These are phyloP conservation scores for Trapa bicornis DNA, from an alignment of 345 rosid species.

Conservation along the genomic window DNA sequence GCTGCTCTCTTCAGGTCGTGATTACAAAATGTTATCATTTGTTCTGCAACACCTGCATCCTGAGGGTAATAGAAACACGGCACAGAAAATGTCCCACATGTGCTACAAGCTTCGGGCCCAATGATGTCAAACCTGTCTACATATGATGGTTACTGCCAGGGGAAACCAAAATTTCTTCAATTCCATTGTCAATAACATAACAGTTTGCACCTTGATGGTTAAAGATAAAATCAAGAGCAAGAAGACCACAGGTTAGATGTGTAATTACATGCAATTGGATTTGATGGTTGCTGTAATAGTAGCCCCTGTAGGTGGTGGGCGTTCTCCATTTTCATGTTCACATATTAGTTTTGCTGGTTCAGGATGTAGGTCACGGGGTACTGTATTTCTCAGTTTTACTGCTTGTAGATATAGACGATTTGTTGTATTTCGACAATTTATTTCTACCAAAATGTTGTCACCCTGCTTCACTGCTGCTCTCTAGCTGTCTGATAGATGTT, in stretches of 20 bases:
- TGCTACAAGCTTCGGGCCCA: conserved; percentile 67
- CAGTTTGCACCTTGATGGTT: neutral
- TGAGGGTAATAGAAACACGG: conserved; percentile 55
- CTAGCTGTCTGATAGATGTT: no score
- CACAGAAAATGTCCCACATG: conserved; percentile 87
- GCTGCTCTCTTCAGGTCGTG: conserved; percentile 47
- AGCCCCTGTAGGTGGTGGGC: neutral
- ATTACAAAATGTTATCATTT: conserved; percentile 93
- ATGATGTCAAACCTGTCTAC: conserved; percentile 91
- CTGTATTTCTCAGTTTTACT: neutral
- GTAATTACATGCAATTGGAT: neutral
- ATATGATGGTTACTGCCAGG: conserved; percentile 27
- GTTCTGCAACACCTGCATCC: conserved; percentile 83
- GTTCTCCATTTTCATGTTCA: neutral
- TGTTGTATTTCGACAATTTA: no score
- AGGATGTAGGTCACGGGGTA: neutral
- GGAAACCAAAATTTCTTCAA: neutral
- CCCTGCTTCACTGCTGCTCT: no score
- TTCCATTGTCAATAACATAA: conserved; percentile 1
- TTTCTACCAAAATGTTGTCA: no score
- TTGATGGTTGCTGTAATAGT: neutral
- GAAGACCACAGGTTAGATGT: conserved; percentile 3
- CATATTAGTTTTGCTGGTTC: neutral
- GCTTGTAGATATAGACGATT: neutral
- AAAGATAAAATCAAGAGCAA: neutral